Evolutionary conservation across 1,139 yeast genomes (phyloP).

Genomic region (Magnusiomyces tetraspermus): DNA sequence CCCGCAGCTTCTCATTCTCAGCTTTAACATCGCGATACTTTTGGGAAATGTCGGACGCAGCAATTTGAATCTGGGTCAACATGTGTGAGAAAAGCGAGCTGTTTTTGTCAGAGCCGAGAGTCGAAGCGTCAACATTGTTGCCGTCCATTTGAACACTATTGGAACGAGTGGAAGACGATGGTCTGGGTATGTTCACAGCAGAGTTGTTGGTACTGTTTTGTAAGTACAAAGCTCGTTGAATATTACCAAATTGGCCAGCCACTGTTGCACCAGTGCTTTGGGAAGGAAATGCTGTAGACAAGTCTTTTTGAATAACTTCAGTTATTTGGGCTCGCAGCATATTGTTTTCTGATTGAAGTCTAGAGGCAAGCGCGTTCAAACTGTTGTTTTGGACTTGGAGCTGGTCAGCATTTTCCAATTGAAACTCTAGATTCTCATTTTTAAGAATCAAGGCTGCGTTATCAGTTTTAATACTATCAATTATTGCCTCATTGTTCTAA

Average conservation of each 20-base stretch:
- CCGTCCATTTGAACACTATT: neutral
- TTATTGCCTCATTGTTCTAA: neutral
- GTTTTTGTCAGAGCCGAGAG: no score
- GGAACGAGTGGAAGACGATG: neutral
- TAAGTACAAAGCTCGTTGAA: neutral
- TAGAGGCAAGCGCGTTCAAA: neutral
- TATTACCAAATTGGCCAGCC: neutral
- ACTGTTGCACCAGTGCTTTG: no score
- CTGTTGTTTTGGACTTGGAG: neutral
- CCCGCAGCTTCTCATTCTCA: neutral
- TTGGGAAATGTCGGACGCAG: constrained; percentile 1
- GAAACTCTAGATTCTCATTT: neutral
- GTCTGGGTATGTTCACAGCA: no score
- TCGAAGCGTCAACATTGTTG: neutral
- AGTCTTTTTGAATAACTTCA: no score
- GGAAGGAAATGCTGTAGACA: no score
- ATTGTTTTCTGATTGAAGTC: neutral
- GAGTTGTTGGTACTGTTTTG: neutral
- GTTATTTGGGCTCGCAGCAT: no score
- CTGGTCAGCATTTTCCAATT: neutral
- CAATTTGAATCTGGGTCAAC: constrained; percentile 1
- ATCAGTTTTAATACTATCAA: neutral
- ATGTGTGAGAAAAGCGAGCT: neutral
- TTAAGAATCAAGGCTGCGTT: neutral
- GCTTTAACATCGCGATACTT: neutral